A percentile compares a stretch with the other conserved stretches of the same genome.
phyloP scores from a whole-genome alignment of 108 stramenopile species.

The Mediolabrus comicus region DNA sequence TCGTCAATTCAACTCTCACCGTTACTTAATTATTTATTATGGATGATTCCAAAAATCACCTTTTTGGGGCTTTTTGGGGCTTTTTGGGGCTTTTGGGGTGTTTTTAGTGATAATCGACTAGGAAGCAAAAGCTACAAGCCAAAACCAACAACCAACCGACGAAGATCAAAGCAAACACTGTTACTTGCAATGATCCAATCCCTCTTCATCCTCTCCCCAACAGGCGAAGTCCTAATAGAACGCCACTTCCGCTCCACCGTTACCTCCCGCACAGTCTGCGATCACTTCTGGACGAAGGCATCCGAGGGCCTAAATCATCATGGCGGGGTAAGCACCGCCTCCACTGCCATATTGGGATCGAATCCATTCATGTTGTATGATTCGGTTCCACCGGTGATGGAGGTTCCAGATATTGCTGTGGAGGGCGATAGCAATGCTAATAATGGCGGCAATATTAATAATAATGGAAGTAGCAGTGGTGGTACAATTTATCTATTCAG shows the following conservation, averaged over 20 bases:
- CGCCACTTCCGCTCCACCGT: conserved; percentile 85
- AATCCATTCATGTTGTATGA: conserved; percentile 65
- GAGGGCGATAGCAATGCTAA: conserved; percentile 40
- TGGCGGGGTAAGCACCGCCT: conserved; percentile 69
- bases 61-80: no score
- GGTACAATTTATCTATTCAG: conserved; percentile 57
- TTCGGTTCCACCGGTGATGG: conserved; percentile 82
- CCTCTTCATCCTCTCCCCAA: conserved; percentile 82
- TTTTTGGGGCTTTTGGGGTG: no score
- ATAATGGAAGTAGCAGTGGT: background rate
- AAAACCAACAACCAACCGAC: no score
- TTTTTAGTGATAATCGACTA: no score
- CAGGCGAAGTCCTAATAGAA: conserved; percentile 89
- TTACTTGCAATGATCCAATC: conserved; percentile 80
- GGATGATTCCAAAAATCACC: no score
- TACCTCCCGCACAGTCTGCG: conserved; percentile 78
- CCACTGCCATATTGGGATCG: conserved; percentile 38
- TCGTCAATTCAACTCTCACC: no score
- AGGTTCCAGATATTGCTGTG: conserved; percentile 71
- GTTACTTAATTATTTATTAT: no score
- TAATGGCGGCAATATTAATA: conserved; percentile 23
- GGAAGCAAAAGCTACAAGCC: no score
- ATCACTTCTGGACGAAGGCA: conserved; percentile 85
- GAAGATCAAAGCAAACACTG: no score
- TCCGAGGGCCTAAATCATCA: conserved; percentile 76